These are phyloP conservation scores for Botrytis porri DNA, from an alignment of 2,329 filamentous ascomycete species.

Conservation along the genomic window DNA sequence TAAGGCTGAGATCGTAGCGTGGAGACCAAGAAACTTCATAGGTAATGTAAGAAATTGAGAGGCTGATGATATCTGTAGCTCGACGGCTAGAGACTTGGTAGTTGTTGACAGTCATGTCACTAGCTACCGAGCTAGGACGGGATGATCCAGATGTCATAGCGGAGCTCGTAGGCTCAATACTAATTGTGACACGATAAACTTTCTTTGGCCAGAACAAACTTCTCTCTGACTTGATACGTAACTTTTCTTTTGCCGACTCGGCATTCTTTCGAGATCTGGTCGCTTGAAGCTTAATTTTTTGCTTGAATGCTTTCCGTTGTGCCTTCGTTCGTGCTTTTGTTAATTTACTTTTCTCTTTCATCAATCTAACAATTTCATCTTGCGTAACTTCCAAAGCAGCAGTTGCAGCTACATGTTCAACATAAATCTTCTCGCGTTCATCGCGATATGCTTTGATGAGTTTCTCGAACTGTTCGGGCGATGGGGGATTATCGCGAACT, in stretches of 20 bases:
- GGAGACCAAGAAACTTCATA: constrained; percentile 45
- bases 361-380: constrained; percentile 37
- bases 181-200: constrained; percentile 50
- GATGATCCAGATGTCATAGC: constrained; percentile 45
- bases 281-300: constrained; percentile 40
- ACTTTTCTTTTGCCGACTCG: constrained; percentile 45
- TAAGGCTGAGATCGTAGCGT: constrained; percentile 49
- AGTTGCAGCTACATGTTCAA: constrained; percentile 42
- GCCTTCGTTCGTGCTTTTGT: constrained; percentile 31
- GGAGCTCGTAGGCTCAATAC: constrained; percentile 46
- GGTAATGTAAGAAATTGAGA: constrained; percentile 37
- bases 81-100: constrained; percentile 27
- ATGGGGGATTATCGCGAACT: constrained; percentile 25
- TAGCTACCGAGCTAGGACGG: constrained; percentile 46
- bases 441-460: constrained; percentile 30
- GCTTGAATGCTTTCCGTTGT: constrained; percentile 41
- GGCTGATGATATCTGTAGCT: constrained; percentile 30
- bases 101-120: constrained; percentile 30
- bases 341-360: constrained; percentile 39
- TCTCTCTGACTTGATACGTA: constrained; percentile 45
- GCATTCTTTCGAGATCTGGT: constrained; percentile 40
- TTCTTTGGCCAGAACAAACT: constrained; percentile 50
- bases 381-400: constrained; percentile 38
- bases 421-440: constrained; percentile 39
- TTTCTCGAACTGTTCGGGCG: constrained; percentile 29